Evolutionary conservation across 345 rosid genomes (phyloP).

Genomic region (Cochlearia excelsa): DNA sequence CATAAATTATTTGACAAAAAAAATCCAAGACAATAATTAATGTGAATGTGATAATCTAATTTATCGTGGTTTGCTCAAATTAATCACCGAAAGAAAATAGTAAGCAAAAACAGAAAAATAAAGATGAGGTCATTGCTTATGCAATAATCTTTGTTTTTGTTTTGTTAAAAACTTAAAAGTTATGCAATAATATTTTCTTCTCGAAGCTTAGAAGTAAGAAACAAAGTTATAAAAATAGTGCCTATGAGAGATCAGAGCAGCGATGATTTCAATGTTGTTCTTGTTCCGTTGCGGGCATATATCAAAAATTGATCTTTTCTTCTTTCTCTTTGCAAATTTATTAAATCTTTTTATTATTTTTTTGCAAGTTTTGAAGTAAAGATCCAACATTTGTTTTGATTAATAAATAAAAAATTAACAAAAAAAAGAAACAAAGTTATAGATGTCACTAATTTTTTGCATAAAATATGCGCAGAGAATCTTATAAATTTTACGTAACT

Average conservation of each 20-base stretch:
- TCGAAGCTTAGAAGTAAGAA: conserved; percentile 6
- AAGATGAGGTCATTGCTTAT: conserved; percentile 29
- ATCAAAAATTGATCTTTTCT: conserved; percentile 25
- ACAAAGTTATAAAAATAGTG: conserved; percentile 16
- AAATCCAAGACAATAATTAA: no score
- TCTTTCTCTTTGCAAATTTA: conserved; percentile 9
- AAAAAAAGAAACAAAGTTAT: no score
- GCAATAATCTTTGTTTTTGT: conserved; percentile 3
- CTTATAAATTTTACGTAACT: no score
- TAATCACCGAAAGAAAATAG: not conserved
- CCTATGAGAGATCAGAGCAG: conserved; percentile 48
- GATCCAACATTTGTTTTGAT: conserved; percentile 22
- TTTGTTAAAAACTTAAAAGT: no score
- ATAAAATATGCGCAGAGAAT: no score
- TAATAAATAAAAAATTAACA: not conserved
- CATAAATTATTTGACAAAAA: no score
- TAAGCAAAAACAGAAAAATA: not conserved
- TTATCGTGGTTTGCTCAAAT: no score
- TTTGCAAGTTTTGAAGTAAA: conserved; percentile 15
- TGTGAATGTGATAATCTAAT: no score
- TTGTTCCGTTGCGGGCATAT: conserved; percentile 50
- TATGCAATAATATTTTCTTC: conserved; percentile 3
- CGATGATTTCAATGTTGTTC: conserved; percentile 11
- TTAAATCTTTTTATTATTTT: not conserved
- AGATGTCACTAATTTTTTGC: no score